Conservation (phyloP, 2,329 filamentous ascomycete genomes). For the Trichoderma asperellum region DNA sequence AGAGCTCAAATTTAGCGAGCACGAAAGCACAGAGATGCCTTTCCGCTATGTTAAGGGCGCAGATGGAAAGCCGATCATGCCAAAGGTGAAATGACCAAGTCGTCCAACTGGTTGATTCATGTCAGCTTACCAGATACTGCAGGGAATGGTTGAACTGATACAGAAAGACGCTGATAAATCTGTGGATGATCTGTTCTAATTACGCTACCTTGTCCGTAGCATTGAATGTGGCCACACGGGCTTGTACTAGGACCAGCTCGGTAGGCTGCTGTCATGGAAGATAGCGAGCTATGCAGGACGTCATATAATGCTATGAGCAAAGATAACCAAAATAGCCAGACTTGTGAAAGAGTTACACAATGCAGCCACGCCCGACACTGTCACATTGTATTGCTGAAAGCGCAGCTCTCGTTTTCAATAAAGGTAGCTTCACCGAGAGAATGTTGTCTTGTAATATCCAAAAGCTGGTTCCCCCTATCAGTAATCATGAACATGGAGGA, state of each 20-base stretch:
- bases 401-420: not conserved
- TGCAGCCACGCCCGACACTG: not conserved
- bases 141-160: slow-evolving; percentile 96
- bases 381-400: not conserved
- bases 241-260: not conserved
- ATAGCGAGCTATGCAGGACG: not conserved
- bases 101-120: not conserved
- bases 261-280: not conserved
- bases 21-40: slow-evolving; percentile 96
- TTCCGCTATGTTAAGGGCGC: slow-evolving; percentile 88
- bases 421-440: not conserved
- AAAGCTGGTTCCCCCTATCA: not conserved
- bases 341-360: not conserved
- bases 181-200: slow-evolving; percentile 79
- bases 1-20: slow-evolving; percentile 84
- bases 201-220: not conserved
- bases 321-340: not conserved
- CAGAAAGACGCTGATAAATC: slow-evolving; percentile 92
- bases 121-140: slow-evolving; percentile 34
- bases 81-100: slow-evolving; percentile 63
- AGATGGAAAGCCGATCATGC: slow-evolving; percentile 85
- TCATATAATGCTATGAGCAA: not conserved
- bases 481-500: not conserved
- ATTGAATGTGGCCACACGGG: not conserved
- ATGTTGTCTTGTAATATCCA: not conserved